Percentiles rank a stretch among this genome's conserved stretches.
Conservation (phyloP, 2,329 filamentous ascomycete species). For the Neofusicoccum laricinum region DNA sequence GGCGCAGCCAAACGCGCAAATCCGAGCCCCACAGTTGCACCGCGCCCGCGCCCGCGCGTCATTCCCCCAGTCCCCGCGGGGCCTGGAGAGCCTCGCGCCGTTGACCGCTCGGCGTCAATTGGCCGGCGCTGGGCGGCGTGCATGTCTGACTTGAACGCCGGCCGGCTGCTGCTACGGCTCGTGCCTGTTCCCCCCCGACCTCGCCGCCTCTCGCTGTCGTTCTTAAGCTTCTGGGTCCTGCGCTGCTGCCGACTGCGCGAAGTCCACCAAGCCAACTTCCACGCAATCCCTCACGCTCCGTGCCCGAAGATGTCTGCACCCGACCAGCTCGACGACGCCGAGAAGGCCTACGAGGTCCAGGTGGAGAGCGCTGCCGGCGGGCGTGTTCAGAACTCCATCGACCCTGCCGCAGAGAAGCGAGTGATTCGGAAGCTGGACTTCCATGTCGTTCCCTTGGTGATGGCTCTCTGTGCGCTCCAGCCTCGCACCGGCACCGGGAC, state of each 20-base stretch:
- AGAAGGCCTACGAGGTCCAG: slow-evolving; percentile 12
- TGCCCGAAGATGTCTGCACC: slow-evolving; percentile 2
- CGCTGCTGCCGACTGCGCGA: not conserved
- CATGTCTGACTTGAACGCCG: too few species aligned
- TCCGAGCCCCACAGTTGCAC: not conserved
- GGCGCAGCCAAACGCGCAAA: not conserved
- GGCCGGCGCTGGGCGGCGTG: too few species aligned
- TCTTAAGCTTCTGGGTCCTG: too few species aligned
- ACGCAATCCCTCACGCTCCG: not conserved
- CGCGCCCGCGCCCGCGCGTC: not conserved
- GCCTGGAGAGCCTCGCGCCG: not conserved
- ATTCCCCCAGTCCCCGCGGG: not conserved
- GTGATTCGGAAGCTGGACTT: slow-evolving; percentile 30
- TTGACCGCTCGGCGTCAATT: not conserved
- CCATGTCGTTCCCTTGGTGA: slow-evolving; percentile 32
- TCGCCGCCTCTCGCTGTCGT: too few species aligned
- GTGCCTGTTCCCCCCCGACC: too few species aligned
- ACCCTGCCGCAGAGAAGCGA: slow-evolving; percentile 23
- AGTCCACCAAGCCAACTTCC: too few species aligned
- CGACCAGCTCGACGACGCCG: not conserved
- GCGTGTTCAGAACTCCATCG: not conserved
- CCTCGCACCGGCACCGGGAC: not conserved
- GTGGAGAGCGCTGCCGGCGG: not conserved
- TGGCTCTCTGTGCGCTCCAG: slow-evolving; percentile 24
- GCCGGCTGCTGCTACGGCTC: too few species aligned